These are phyloP conservation scores for Amaranthus cruentus DNA, from an alignment of 148 eudicot genomes.

Conservation along the genomic window DNA sequence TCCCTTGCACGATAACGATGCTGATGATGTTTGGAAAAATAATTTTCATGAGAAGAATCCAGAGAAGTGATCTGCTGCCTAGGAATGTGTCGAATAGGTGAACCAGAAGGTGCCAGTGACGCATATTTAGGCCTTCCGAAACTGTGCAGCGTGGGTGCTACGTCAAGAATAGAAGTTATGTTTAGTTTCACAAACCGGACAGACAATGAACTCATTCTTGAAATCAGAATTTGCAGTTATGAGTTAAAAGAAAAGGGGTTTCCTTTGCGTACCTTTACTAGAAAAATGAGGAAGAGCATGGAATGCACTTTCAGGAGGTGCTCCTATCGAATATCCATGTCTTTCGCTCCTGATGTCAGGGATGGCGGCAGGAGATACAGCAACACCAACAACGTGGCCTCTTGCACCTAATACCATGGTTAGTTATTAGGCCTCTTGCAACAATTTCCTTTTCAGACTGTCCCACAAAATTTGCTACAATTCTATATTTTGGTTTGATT, in stretches of 20 bases:
- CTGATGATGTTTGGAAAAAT: conserved; percentile 32
- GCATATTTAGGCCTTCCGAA: not conserved
- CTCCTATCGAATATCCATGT: conserved; percentile 1
- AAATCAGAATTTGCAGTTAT: not conserved
- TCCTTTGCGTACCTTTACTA: conserved; percentile 14
- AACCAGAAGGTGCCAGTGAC: conserved; percentile 25
- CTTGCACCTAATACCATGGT: conserved; percentile 6
- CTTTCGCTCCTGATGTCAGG: conserved; percentile 11
- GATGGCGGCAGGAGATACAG: conserved; percentile 15
- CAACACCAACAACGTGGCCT: conserved; percentile 16
- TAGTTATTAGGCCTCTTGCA: not conserved
- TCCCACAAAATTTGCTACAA: too few species aligned
- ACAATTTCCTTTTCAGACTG: too few species aligned
- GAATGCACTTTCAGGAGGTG: conserved; percentile 3
- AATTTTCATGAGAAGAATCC: conserved; percentile 24
- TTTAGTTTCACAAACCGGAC: not conserved
- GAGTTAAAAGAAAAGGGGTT: not conserved
- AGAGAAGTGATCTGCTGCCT: conserved; percentile 20
- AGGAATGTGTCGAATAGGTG: conserved; percentile 22
- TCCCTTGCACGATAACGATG: conserved; percentile 19
- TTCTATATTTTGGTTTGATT: too few species aligned
- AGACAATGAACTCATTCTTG: not conserved
- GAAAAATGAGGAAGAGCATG: not conserved
- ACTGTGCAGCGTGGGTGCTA: conserved; percentile 16
- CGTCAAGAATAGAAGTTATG: conserved; percentile 17